A percentile compares a stretch with the other conserved stretches of the same genome.
Conservation (phyloP, 2,329 filamentous ascomycete species). For the Zymoseptoria tritici region DNA sequence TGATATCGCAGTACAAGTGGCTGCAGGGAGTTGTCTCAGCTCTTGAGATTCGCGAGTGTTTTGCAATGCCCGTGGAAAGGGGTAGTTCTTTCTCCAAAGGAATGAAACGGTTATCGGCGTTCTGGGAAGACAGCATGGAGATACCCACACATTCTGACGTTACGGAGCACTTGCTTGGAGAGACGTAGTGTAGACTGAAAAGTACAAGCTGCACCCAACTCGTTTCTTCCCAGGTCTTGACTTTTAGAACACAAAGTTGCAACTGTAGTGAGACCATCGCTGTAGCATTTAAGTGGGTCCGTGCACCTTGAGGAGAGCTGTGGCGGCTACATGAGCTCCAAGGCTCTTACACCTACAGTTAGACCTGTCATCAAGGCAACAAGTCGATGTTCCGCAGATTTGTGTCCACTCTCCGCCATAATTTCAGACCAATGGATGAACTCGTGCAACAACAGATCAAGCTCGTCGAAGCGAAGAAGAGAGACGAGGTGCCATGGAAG, state of each 20-base stretch:
- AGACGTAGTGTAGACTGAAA: background rate
- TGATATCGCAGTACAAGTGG: background rate
- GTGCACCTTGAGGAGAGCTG: background rate
- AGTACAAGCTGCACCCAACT: background rate
- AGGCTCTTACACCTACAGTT: background rate
- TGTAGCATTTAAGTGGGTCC: background rate
- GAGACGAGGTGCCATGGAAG: slow-evolving; percentile 16
- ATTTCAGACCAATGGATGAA: slow-evolving; percentile 10
- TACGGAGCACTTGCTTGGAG: background rate
- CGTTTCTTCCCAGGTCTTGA: background rate
- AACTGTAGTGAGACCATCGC: background rate
- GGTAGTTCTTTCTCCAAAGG: background rate
- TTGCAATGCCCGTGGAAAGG: background rate
- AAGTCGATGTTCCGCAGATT: background rate
- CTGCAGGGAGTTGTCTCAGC: background rate
- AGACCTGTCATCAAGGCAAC: background rate
- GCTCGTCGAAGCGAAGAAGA: slow-evolving; percentile 12
- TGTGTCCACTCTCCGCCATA: background rate
- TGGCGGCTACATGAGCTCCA: background rate
- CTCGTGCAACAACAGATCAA: slow-evolving; percentile 12
- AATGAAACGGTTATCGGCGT: background rate
- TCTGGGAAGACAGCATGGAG: background rate
- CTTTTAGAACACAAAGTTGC: background rate
- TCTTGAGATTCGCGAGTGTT: background rate
- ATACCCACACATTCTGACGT: background rate